Base-by-base conservation (phyloP, 1,284 basidiomycete species). In the Ceratobasidium sp. region DNA sequence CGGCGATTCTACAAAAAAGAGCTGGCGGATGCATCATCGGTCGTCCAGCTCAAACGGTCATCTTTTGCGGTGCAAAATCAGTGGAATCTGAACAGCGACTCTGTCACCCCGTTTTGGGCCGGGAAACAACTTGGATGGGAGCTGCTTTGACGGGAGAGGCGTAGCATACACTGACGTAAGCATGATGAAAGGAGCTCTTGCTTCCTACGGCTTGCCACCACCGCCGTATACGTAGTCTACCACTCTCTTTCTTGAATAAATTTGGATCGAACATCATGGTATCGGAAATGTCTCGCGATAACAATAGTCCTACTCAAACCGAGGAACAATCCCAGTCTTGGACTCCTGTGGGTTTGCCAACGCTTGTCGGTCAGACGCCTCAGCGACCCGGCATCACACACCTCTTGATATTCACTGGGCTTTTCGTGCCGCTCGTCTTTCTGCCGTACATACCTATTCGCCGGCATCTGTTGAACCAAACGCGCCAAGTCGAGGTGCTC, bases 61-160 rank as follows among this genome's bases (percentile, higher is more conserved):
- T 78, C 40, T 79, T 83, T 81, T 67, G 80, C 85, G 8, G 83
- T 92, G 0, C 83, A 86, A 64, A 83, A 84, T 46, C 79, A 80
- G 36, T 90, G 88, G 78, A 78, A 79, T 49, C 77, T 84, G 38
- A 85, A 83, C 28, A 84, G 85, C 28, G 83, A 87, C 23, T 85
- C 83, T 72, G 88, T 98, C 0, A 86, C 94, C 28, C 94, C 96
- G 2, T 99, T 99, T 83, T 95, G 92, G 92, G 90, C 92, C 2
- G 96, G 95, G 25, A 92, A 89, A 80, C 82, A 86, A 75, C 82
- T 99, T 38, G 84, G 83, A 18, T 99, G 96, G 96, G 86, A 89
- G 81, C 89, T 98, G 76, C 84, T 75, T 30, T 61, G 30, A 25
- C 51, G 16, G 61, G 16, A 44, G 23, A 21, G 48, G 42, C 46